phyloP scores from a whole-genome alignment of 768 basidiomycete species.

The Holtermannia corniformis region DNA sequence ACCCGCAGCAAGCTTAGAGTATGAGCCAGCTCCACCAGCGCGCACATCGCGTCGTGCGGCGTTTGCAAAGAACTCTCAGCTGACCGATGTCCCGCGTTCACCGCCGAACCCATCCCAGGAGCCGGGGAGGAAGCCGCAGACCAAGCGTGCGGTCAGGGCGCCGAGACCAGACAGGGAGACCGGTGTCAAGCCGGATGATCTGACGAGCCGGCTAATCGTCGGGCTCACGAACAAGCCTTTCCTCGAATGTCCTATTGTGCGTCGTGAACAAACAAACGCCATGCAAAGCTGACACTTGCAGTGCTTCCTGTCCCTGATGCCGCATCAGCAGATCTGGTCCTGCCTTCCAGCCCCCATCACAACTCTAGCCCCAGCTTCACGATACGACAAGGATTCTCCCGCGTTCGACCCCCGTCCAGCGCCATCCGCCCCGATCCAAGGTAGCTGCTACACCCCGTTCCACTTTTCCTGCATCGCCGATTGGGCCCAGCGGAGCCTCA shows the following conservation, averaged over 20 bases:
- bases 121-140: background rate
- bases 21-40: background rate
- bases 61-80: background rate
- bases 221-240: conserved; percentile 28
- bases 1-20: background rate
- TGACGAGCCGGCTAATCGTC: conserved; percentile 25
- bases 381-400: conserved; percentile 18
- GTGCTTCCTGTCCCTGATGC: conserved; percentile 71
- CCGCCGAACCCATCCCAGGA: background rate
- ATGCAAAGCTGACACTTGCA: conserved; percentile 1
- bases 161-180: conserved; percentile 7
- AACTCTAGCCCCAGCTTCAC: conserved; percentile 39
- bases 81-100: background rate
- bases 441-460: conserved; percentile 72
- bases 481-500: conserved; percentile 67
- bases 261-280: conserved; percentile 2
- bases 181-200: conserved; percentile 31
- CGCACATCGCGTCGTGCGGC: background rate
- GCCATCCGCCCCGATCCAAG: conserved; percentile 7
- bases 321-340: conserved; percentile 75
- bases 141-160: background rate
- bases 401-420: background rate
- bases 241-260: conserved; percentile 37
- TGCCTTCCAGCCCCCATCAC: conserved; percentile 51
- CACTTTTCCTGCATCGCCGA: conserved; percentile 80